These are phyloP conservation scores for Borovskyia barvae DNA, from an alignment of 208 protist genomes.

Conservation along the genomic window DNA sequence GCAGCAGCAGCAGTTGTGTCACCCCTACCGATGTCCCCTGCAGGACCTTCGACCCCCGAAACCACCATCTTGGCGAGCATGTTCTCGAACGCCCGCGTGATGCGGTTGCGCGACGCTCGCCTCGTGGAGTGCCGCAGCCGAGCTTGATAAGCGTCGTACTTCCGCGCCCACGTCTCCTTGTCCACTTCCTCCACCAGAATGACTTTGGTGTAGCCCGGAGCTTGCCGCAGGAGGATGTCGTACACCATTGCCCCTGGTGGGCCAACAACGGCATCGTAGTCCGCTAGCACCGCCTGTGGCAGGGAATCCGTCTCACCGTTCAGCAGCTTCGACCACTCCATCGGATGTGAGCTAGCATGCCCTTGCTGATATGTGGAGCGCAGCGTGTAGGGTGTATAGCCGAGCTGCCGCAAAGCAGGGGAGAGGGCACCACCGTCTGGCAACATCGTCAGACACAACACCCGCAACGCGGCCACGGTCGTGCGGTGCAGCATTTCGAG, in stretches of 20 bases:
- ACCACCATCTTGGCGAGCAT: constrained; percentile 68
- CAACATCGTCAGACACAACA: constrained; percentile 71
- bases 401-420: constrained; percentile 44
- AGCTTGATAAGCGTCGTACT: constrained; percentile 34
- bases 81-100: constrained; percentile 34
- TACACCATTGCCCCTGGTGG: constrained; percentile 56
- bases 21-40: constrained; percentile 19
- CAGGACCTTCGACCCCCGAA: no score
- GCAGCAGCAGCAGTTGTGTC: background rate
- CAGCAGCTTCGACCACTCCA: constrained; percentile 48
- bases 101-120: constrained; percentile 34
- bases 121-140: constrained; percentile 22
- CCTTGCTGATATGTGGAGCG: constrained; percentile 41
- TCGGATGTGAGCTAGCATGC: constrained; percentile 42
- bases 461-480: constrained; percentile 27
- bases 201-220: constrained; percentile 74
- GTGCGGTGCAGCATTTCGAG: constrained; percentile 21
- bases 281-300: constrained; percentile 30
- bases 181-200: constrained; percentile 66
- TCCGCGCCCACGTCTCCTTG: constrained; percentile 49
- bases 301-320: constrained; percentile 12
- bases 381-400: constrained; percentile 74
- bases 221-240: constrained; percentile 50
- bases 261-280: constrained; percentile 61
- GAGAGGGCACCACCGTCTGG: constrained; percentile 59